Evolutionary conservation across 108 stramenopile genomes (phyloP), one percentile per base, ranked within the genome.

Genomic region (Skeletonema potamos): DNA sequence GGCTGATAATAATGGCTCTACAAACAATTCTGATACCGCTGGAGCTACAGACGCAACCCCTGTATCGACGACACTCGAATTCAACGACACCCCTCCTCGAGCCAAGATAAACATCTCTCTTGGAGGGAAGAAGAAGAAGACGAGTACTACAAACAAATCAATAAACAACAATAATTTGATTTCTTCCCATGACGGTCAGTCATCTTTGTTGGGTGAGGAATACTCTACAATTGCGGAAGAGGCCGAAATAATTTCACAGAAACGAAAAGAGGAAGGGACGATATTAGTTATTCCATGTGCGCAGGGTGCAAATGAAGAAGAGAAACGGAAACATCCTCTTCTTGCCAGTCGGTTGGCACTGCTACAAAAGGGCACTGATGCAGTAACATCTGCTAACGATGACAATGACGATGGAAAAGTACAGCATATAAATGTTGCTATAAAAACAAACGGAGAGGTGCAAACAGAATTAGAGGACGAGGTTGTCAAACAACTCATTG

Each of bases 201-300:
- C 68, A 32, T 34, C 68, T 32, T 44, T 61, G 2, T 33, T 72
- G 24, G 79, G 46, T 2, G 72, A 80, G 37, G 79, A 80, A 46
- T 80, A 80, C 62, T 46, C 62, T 33, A 80, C 79, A 17, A 73
- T 80, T 26, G 79, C 79, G 37, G 72, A 68, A 26, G 71, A 80
- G 10, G 79, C 79, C 15, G 67, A 73, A 32, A 60, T 67, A 8
- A 54, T 80, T 8, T 80, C 79, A 0, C 66, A 73, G 58, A 58
- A 63, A 32, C 79, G 79, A 8, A 58, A 51, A 24, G 72, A 80
- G 36, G 72, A 80, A 54, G 79, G 72, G 5, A 63, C 65, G 5
- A 54, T 80, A 33, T 51, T 81, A 58, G 75, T 81, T 6, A 81
- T 81, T 55, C 80, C 80, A 9, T 81, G 80, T 56, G 20, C 24